Evolutionary conservation across 1,284 basidiomycete species (phyloP), one percentile per base, ranked within the genome.

Genomic region (Ustilago loliicola): DNA sequence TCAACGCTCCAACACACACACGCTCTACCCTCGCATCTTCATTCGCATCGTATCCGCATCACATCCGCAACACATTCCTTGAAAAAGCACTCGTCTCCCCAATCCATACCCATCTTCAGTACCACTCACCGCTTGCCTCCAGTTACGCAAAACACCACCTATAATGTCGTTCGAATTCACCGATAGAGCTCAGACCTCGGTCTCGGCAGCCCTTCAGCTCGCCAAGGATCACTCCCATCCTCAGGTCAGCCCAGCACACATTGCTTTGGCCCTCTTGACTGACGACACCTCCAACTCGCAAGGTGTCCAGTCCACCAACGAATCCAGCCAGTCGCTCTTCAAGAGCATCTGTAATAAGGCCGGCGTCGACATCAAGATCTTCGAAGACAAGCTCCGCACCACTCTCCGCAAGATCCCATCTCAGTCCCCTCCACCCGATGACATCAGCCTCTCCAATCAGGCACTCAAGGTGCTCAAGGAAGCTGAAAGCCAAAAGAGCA

Each of bases 161-260:
- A 60, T 9, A 50, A 83, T 83, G 81, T 83, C 81, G 66, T 75
- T 78, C 56, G 81, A 94, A 65, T 92, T 94, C 82, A 95, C 94
- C 19, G 93, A 95, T 86, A 92, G 92, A 84, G 90, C 93, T 9
- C 89, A 91, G 82, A 88, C 90, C 77, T 89, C 91, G 27, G 82
- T 95, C 62, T 86, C 89, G 51, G 89, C 90, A 52, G 91, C 93
- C 1, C 86, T 94, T 59, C 93, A 94, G 84, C 89, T 93, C 50
- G 93, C 94, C 36, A 93, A 91, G 85, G 93, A 95, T 86, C 91
- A 94, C 85, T 89, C 92, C 11, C 91, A 95, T 83, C 91, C 91
- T 1, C 92, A 94, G 89, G 77, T 87, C 50, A 65, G 80, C 59
- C 94, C 94, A 21, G 90, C 89, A 0, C 94, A 96, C 86, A 86